Percentiles rank a stretch among this genome's conserved stretches.
phyloP scores from a whole-genome alignment of 2,329 filamentous ascomycete species.

The Grosmannia huntii region DNA sequence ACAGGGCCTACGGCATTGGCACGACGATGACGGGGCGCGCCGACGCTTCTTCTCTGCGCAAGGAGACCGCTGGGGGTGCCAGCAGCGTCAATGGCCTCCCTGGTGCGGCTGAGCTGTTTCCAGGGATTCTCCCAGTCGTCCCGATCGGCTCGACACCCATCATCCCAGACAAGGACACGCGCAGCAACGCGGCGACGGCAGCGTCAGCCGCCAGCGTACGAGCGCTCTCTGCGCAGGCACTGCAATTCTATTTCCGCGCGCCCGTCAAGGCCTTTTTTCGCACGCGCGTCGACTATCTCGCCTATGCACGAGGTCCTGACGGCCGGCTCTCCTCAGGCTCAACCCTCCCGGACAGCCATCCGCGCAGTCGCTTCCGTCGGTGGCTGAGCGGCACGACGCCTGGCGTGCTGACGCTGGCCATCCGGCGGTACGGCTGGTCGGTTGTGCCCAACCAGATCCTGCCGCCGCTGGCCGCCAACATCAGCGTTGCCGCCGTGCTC shows the following conservation, averaged over 20 bases:
- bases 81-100: background rate
- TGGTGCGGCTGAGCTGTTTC: conserved; percentile 3
- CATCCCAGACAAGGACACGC: conserved; percentile 33
- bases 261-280: conserved; percentile 90
- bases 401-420: conserved; percentile 53
- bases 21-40: conserved; percentile 10
- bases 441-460: conserved; percentile 67
- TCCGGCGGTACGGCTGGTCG: conserved; percentile 58
- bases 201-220: conserved; percentile 79
- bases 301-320: conserved; percentile 38
- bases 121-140: conserved; percentile 31
- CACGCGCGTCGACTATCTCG: conserved; percentile 72
- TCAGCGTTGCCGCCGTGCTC: conserved; percentile 59
- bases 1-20: conserved; percentile 6
- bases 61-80: background rate
- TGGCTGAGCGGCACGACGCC: conserved; percentile 54
- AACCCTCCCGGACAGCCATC: conserved; percentile 16
- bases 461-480: conserved; percentile 61
- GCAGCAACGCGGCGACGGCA: conserved; percentile 48
- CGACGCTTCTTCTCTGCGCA: conserved; percentile 6
- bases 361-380: conserved; percentile 25
- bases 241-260: conserved; percentile 85
- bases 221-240: conserved; percentile 67
- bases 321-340: conserved; percentile 10
- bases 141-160: conserved; percentile 19